Percentiles rank a stretch among this genome's conserved stretches.
Conservation (phyloP, 495 filamentous ascomycete genomes). For the Glarea lozoyensis region DNA sequence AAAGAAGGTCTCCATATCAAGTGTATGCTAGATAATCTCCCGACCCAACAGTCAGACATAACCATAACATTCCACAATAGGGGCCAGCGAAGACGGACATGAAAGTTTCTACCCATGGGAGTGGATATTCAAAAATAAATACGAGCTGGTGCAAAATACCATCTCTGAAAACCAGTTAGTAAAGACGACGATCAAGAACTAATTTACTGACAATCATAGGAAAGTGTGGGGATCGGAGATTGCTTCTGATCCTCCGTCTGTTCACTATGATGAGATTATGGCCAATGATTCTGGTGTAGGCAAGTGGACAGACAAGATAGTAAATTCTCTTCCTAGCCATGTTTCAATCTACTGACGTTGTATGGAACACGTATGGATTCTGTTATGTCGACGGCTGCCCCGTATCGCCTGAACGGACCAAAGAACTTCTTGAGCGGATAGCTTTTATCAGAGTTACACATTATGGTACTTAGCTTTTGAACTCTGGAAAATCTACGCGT, state of each 20-base stretch:
- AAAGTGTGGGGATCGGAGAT: conserved; percentile 30
- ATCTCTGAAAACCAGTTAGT: conserved; percentile 1
- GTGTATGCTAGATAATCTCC: too few species aligned
- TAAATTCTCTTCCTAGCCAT: conserved; percentile 27
- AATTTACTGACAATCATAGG: conserved; percentile 14
- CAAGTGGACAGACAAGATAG: conserved; percentile 52
- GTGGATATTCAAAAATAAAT: conserved; percentile 36
- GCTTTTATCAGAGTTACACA: conserved; percentile 79
- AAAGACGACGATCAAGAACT: neutral
- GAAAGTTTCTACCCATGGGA: conserved; percentile 42
- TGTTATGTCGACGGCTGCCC: conserved; percentile 45
- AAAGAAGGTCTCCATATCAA: conserved; percentile 17
- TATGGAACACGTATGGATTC: conserved; percentile 27
- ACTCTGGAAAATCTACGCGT: neutral
- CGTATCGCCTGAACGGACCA: conserved; percentile 54
- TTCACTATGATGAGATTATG: conserved; percentile 55
- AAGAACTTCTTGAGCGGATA: conserved; percentile 66
- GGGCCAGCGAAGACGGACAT: conserved; percentile 42
- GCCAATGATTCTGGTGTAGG: conserved; percentile 38
- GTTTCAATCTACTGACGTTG: conserved; percentile 6
- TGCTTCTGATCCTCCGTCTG: conserved; percentile 33
- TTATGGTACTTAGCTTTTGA: conserved; percentile 55
- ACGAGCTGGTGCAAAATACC: conserved; percentile 9
- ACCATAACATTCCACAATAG: neutral
- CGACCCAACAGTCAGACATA: too few species aligned